Base-by-base conservation (phyloP, 129 eudicot genomes). In the Lactuca saligna region DNA sequence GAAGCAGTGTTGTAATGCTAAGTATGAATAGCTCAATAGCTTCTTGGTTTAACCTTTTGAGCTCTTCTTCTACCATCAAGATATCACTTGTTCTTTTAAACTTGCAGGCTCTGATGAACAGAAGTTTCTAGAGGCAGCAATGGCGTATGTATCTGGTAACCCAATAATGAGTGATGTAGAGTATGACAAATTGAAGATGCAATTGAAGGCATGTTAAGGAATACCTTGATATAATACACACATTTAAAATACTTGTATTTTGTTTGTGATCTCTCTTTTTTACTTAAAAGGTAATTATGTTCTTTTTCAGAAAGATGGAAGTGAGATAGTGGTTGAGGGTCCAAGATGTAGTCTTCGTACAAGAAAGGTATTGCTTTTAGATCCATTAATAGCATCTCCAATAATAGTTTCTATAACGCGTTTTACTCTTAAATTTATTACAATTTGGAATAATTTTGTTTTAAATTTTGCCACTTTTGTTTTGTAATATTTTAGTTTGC, bases 291-390 rank as follows among this genome's bases (percentile, higher is more conserved):
- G 20, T 65, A 25, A 0, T 25, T 25, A 25, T 25, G 29, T 25
- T 71, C 65, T 75, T 48, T 81, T 75, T 46, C 70, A 94, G 99
- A 83, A 68, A 79, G 99, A 89, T 68, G 97, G 99, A 59, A 94
- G 99, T 74, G 86, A 82, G n/a, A 94, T 94, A 65, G 99, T 94
- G 58, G 93, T 82, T 14, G 99, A 94, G 78, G 97, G 99, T 54
- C 99, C 99, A 62, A 72, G 99, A 55, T 94, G 99, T 96, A 94
- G 99, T 80, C 97, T 94, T 64, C 97, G 99, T 37, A 94, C 88
- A 75, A 83, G 90, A 81, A 94, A 89, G 97, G 98, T 92, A 48
- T 67, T 25, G 29, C 29, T 25, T 25, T 25, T 25, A 25, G 29
- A 25, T 25, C 29, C 29, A 0, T 25, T 25, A 25, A 25, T 25